phyloP scores from a whole-genome alignment of 805 yeast species.

The Hanseniaspora lindneri region DNA sequence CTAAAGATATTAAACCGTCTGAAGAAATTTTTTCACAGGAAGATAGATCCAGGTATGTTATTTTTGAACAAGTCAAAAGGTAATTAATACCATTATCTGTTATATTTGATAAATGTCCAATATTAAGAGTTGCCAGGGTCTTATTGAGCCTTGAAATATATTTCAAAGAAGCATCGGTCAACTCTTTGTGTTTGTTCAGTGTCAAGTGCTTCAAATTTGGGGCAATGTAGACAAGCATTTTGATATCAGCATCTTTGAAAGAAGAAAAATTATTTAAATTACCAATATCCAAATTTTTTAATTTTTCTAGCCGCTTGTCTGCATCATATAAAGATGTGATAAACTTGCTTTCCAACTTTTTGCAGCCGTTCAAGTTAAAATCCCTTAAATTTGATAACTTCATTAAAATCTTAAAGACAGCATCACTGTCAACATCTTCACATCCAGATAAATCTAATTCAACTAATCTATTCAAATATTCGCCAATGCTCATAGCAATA shows the following conservation, averaged over 20 bases:
- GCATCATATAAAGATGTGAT: not conserved
- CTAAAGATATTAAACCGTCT: not conserved
- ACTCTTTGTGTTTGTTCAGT: not conserved
- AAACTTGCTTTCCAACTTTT: slow-evolving; percentile 8
- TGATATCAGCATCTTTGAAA: slow-evolving; percentile 1
- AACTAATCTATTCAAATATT: slow-evolving; percentile 5
- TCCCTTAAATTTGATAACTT: slow-evolving; percentile 9
- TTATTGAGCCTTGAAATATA: not conserved
- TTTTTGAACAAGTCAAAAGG: not conserved
- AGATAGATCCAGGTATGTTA: slow-evolving; percentile 10
- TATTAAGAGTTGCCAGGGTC: slow-evolving; percentile 8
- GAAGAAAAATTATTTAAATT: slow-evolving; percentile 4
- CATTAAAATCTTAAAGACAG: not conserved
- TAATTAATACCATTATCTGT: not conserved
- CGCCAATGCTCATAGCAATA: not conserved
- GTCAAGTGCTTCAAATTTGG: slow-evolving; percentile 11
- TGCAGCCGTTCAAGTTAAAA: slow-evolving; percentile 10
- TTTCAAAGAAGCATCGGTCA: not conserved
- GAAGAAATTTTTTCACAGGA: slow-evolving; percentile 6
- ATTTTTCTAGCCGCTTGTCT: not conserved
- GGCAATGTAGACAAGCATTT: not conserved
- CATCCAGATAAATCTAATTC: slow-evolving; percentile 12
- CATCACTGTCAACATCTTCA: slow-evolving; percentile 1
- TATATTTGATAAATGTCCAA: slow-evolving; percentile 4
- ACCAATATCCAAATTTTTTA: slow-evolving; percentile 6